phyloP scores from a whole-genome alignment of 2,329 filamentous ascomycete species.

The Trichoderma sp. region DNA sequence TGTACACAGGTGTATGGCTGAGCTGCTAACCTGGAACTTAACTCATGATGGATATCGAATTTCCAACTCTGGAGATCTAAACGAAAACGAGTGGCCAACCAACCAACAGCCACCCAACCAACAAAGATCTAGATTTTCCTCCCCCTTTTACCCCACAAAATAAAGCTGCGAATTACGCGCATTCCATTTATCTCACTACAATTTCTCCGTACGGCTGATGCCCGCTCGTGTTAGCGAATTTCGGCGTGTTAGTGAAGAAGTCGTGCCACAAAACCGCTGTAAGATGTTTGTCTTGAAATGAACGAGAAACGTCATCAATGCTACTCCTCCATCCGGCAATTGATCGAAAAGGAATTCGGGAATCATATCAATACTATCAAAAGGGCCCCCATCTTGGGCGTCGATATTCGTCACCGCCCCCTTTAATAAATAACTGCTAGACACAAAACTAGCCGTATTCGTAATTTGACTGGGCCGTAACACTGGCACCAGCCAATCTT shows the following conservation, averaged over 20 bases:
- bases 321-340: not conserved
- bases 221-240: not conserved
- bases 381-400: not conserved
- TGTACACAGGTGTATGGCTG: not conserved
- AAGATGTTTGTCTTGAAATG: not conserved
- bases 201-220: not conserved
- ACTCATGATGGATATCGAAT: not conserved
- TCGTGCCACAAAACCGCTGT: not conserved
- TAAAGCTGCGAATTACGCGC: constrained; percentile 8
- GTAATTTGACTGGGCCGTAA: constrained; percentile 8
- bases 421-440: not conserved
- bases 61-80: not conserved
- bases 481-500: constrained; percentile 16
- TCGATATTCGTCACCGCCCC: constrained; percentile 10
- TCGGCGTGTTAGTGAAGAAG: not conserved
- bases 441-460: constrained; percentile 6
- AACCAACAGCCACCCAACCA: not conserved
- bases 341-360: not conserved
- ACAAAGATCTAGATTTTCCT: not conserved
- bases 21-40: not conserved
- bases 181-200: not conserved
- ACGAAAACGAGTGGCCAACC: not conserved
- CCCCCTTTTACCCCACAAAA: not conserved
- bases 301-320: not conserved
- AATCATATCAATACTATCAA: not conserved